phyloP scores from a whole-genome alignment of 495 filamentous ascomycete genomes.

The Emericellopsis terricola region DNA sequence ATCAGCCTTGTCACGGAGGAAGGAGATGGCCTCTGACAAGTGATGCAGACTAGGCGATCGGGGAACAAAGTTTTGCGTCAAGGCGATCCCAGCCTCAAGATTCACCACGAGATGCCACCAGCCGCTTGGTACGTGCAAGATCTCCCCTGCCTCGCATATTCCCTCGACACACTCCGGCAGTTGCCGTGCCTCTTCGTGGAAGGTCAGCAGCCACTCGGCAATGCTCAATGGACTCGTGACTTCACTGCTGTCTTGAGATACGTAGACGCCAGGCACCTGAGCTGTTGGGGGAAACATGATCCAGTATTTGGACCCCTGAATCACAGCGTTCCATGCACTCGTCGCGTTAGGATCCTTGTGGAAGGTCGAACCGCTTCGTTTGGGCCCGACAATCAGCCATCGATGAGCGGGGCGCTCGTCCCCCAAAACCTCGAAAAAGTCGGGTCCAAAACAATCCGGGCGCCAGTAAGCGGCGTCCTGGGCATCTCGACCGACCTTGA shows the following conservation, averaged over 20 bases:
- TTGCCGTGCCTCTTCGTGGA: conserved; percentile 71
- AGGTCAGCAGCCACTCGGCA: conserved; percentile 84
- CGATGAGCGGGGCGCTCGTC: conserved; percentile 67
- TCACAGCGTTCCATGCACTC: conserved; percentile 90
- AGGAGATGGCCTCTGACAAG: conserved; percentile 56
- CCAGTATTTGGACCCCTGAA: conserved; percentile 92
- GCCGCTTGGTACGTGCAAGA: conserved; percentile 77
- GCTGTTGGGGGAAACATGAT: conserved; percentile 62
- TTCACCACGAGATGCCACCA: conserved; percentile 99
- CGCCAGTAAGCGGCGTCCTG: conserved; percentile 52
- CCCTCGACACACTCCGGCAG: conserved; percentile 73
- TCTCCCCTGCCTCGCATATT: conserved; percentile 71
- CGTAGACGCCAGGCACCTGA: conserved; percentile 66
- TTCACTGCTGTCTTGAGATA: conserved; percentile 82
- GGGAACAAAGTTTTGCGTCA: conserved; percentile 95
- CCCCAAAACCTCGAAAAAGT: conserved; percentile 72
- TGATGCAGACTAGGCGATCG: conserved; percentile 28
- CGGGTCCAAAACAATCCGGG: conserved; percentile 76
- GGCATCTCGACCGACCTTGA: conserved; percentile 35
- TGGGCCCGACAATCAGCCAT: conserved; percentile 88
- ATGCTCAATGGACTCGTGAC: conserved; percentile 91
- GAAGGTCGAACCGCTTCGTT: conserved; percentile 82
- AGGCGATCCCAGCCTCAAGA: conserved; percentile 59
- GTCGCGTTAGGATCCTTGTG: conserved; percentile 62
- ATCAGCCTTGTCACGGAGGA: conserved; percentile 64